Evolutionary conservation across 2,329 filamentous ascomycete species (phyloP).

Genomic region (Metarhizium humberi): DNA sequence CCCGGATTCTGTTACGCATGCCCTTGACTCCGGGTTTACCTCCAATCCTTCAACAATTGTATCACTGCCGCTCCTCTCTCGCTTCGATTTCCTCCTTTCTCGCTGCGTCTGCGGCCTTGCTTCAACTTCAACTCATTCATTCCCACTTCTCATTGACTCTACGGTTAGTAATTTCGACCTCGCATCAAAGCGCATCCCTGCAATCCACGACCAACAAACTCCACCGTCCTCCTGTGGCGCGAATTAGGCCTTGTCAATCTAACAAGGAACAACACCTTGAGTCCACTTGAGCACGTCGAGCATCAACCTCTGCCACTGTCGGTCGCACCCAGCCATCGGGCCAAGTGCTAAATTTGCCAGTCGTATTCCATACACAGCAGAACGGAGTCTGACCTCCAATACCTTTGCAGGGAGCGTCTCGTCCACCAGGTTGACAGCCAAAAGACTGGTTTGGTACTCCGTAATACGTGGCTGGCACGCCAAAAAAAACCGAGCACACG

Average conservation of each 20-base stretch:
- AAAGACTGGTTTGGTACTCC: background rate
- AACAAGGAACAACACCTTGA: background rate
- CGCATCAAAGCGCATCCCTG: background rate
- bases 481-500: background rate
- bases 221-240: conserved; percentile 2
- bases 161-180: background rate
- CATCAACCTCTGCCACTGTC: background rate
- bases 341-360: background rate
- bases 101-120: background rate
- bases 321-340: background rate
- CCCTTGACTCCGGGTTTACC: background rate
- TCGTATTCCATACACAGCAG: background rate
- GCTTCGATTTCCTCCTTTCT: background rate
- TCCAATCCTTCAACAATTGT: background rate
- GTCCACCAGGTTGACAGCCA: background rate
- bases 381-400: background rate
- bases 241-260: background rate
- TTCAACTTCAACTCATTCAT: background rate
- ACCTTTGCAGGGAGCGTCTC: background rate
- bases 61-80: background rate
- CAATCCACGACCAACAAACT: background rate
- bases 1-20: background rate
- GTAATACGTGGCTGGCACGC: background rate
- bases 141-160: background rate
- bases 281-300: background rate